Evolutionary conservation across 176 grass and related monocot species (phyloP).

Genomic region (Dendrocalamus sinicus): DNA sequence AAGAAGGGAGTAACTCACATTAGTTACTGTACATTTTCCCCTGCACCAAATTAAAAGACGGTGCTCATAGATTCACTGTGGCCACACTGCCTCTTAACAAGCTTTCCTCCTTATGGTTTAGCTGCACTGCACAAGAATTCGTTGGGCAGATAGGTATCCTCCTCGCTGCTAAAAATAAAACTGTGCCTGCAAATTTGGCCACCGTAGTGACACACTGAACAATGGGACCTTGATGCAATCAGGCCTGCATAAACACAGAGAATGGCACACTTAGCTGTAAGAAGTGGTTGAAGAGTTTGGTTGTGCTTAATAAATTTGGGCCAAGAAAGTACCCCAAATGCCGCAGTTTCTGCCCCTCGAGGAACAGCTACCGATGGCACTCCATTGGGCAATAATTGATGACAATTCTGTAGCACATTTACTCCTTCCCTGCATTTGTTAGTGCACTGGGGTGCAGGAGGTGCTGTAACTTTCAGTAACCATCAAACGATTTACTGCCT

Average conservation of each 20-base stretch:
- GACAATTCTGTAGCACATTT: slow-evolving; percentile 46
- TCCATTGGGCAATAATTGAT: slow-evolving; percentile 52
- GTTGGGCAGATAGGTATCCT: neutral
- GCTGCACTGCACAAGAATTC: slow-evolving; percentile 9
- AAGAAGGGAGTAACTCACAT: slow-evolving; percentile 13
- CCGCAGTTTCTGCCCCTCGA: slow-evolving; percentile 14
- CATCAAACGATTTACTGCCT: slow-evolving; percentile 4
- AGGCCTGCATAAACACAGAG: neutral
- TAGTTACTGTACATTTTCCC: slow-evolving; percentile 23
- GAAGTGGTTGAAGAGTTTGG: neutral
- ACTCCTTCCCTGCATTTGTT: slow-evolving; percentile 49
- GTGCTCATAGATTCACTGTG: slow-evolving; percentile 23
- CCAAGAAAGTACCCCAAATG: slow-evolving; percentile 2
- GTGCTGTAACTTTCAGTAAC: slow-evolving; percentile 34
- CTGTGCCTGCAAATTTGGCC: neutral
- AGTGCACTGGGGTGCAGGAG: slow-evolving; percentile 8
- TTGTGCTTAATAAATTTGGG: slow-evolving; percentile 10
- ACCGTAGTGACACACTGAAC: neutral
- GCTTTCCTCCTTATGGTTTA: neutral
- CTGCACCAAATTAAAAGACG: slow-evolving; percentile 5
- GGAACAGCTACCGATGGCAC: slow-evolving; percentile 32
- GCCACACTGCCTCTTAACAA: slow-evolving; percentile 13
- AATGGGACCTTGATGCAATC: neutral
- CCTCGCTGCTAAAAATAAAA: neutral
- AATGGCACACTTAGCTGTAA: neutral